Evolutionary conservation across 1,284 basidiomycete species (phyloP), one percentile per base, ranked within the genome.

Genomic region (Anthracocystis panici-leucophaei): DNA sequence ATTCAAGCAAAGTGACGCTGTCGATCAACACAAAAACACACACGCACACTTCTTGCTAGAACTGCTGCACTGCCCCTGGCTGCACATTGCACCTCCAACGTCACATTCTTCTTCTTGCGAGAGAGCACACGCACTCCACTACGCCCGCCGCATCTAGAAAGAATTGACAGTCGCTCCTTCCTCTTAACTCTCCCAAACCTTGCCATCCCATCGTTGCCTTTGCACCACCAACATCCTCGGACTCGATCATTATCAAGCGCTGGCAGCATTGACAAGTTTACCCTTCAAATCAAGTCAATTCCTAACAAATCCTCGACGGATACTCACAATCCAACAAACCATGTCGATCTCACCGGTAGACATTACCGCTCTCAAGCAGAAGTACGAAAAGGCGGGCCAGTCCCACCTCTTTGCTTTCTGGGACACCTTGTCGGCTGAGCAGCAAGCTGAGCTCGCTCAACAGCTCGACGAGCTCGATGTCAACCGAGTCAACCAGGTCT

Each of bases 331-430:
- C 27, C 35, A 7, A 11, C n/a, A 2, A 2, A 56, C 44, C 44
- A 73, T 73, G 70, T 65, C 70, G 23, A 64, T 54, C 45, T 64
- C 70, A n/a, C 44, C 64, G 20, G 45, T 67, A 18, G 68, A 76
- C 33, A 60, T 76, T 31, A 31, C 74, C 18, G 50, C 52, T 29
- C 75, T 77, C 61, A 69, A 55, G 54, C 58, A 71, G 54, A 66
- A 51, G 45, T 83, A 82, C 66, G 88, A 91, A 70, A 88, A 89
- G 57, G 94, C 95, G 41, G 91, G 90, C 62, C 96, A 99, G 88
- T 90, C 86, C 63, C 95, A 99, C 84, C 90, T 98, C 82, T 90
- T 98, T 85, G 88, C 90, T 40, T 97, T 95, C 88, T 97, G 91
- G 91, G 88, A 91, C 70, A 87, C 88, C 57, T 91, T 98, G 68